Percentiles rank a stretch among this genome's conserved stretches.
Conservation (phyloP, 805 yeast genomes). For the Yarrowia sp. region DNA sequence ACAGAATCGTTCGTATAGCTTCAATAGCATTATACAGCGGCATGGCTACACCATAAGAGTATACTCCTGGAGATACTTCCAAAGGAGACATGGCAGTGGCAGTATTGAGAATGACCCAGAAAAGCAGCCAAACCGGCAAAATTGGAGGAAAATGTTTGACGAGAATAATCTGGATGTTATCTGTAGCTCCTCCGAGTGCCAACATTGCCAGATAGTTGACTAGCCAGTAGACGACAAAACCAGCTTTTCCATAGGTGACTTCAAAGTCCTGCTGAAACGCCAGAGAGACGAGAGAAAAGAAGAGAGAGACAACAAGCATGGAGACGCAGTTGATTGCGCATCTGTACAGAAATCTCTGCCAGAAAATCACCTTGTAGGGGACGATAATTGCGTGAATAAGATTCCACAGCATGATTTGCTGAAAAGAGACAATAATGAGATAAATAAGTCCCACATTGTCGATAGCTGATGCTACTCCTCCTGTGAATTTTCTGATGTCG, state of each 20-base stretch:
- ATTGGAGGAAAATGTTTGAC: conserved; percentile 57
- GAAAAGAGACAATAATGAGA: conserved; percentile 66
- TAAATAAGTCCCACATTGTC: conserved; percentile 62
- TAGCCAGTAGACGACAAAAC: conserved; percentile 75
- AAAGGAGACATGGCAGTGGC: conserved; percentile 67
- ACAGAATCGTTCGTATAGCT: conserved; percentile 55
- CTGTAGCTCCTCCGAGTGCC: conserved; percentile 75
- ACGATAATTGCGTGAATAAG: neutral
- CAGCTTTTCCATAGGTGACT: conserved; percentile 58
- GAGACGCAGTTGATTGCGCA: neutral
- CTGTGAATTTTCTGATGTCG: conserved; percentile 35
- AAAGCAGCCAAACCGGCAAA: conserved; percentile 67
- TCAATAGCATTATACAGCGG: conserved; percentile 68
- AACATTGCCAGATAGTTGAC: conserved; percentile 62
- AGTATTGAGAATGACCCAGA: conserved; percentile 66
- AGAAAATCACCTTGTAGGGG: neutral
- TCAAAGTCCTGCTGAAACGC: conserved; percentile 65
- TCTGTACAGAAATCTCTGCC: conserved; percentile 5
- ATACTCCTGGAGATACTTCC: conserved; percentile 55
- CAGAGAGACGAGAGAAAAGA: conserved; percentile 57
- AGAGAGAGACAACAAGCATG: conserved; percentile 51
- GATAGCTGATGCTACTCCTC: conserved; percentile 32
- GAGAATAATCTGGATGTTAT: conserved; percentile 54
- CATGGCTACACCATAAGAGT: conserved; percentile 61
- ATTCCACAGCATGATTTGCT: conserved; percentile 48